Percentiles rank a stretch among this genome's conserved stretches.
Evolutionary conservation across 352 stramenopile genomes (phyloP).

Genomic region (Phytophthora fragariaefolia): DNA sequence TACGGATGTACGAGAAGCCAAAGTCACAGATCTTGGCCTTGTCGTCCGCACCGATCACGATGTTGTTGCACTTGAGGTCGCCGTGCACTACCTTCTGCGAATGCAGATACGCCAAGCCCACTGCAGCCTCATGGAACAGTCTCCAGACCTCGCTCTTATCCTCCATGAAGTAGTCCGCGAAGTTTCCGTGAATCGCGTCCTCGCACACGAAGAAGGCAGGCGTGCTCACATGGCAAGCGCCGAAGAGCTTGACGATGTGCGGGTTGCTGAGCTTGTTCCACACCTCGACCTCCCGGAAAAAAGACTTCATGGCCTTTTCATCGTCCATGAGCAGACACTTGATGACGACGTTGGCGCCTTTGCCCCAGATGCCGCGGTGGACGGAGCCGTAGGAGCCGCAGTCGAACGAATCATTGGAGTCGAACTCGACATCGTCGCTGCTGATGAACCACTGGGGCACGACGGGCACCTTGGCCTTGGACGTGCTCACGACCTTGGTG

Average conservation of each 20-base stretch:
- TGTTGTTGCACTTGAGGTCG: slow-evolving; percentile 90
- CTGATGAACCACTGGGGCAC: slow-evolving; percentile 5
- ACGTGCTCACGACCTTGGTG: slow-evolving; percentile 8
- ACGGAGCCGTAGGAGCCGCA: slow-evolving; percentile 4
- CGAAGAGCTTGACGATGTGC: slow-evolving; percentile 5
- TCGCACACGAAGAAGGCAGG: slow-evolving; percentile 30
- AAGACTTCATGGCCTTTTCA: slow-evolving; percentile 1
- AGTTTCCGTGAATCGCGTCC: slow-evolving; percentile 3
- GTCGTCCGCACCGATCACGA: slow-evolving; percentile 60
- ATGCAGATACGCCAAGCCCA: slow-evolving; percentile 65
- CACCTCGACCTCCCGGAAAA: slow-evolving; percentile 2
- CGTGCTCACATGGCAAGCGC: not conserved
- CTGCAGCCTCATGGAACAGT: not conserved
- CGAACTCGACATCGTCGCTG: slow-evolving; percentile 3
- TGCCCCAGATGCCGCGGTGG: slow-evolving; percentile 3
- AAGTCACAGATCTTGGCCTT: slow-evolving; percentile 52
- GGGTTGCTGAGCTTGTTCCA: slow-evolving; percentile 3
- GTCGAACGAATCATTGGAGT: slow-evolving; percentile 1
- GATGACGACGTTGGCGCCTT: slow-evolving; percentile 14
- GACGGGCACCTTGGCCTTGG: slow-evolving; percentile 1
- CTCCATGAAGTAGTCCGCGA: not conserved
- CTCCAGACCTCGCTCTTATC: slow-evolving; percentile 1
- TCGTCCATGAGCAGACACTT: slow-evolving; percentile 5
- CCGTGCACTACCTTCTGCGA: slow-evolving; percentile 70
- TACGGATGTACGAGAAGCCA: slow-evolving; percentile 43